Percentiles rank a stretch among this genome's conserved stretches.
Conservation (phyloP, 2,329 filamentous ascomycete species). For the Stylonectria norvegica region DNA sequence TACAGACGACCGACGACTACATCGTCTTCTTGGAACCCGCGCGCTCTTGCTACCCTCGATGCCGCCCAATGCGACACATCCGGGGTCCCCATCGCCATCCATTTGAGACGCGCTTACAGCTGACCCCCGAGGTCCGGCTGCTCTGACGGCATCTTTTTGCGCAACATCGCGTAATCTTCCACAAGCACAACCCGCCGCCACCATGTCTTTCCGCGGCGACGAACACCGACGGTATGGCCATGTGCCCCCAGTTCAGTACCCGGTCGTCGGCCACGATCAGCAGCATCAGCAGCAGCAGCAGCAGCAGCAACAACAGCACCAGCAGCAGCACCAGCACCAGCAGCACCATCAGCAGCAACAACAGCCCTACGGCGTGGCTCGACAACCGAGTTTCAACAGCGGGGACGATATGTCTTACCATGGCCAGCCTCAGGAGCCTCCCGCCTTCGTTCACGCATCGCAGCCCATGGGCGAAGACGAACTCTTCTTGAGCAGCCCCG, state of each 20-base stretch:
- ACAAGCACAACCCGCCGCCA: conserved; percentile 8
- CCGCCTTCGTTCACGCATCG: conserved; percentile 18
- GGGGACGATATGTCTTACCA: conserved; percentile 65
- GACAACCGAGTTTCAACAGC: conserved; percentile 70
- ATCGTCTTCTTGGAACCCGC: conserved; percentile 8
- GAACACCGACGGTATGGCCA: conserved; percentile 63
- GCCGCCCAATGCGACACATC: conserved; percentile 27
- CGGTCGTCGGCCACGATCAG: conserved; percentile 41
- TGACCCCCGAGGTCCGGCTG: conserved; percentile 24
- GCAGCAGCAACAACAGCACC: conserved; percentile 28
- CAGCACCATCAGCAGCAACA: conserved; percentile 31
- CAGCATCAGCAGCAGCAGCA: conserved; percentile 32
- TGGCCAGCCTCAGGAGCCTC: conserved; percentile 28
- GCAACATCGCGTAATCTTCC: conserved; percentile 9
- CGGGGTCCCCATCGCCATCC: conserved; percentile 18
- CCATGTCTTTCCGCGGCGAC: conserved; percentile 63
- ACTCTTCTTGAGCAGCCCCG: conserved; percentile 58
- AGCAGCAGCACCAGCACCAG: conserved; percentile 30
- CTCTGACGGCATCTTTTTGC: conserved; percentile 15
- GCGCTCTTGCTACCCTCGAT: conserved; percentile 9
- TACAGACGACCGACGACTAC: conserved; percentile 8
- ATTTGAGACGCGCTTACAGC: conserved; percentile 25
- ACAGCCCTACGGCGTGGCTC: conserved; percentile 37
- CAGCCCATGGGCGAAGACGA: conserved; percentile 48
- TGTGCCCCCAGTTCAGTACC: conserved; percentile 63